These are phyloP conservation scores for Pseudogymnoascus sp. DNA, from an alignment of 2,329 filamentous ascomycete species.

Conservation along the genomic window DNA sequence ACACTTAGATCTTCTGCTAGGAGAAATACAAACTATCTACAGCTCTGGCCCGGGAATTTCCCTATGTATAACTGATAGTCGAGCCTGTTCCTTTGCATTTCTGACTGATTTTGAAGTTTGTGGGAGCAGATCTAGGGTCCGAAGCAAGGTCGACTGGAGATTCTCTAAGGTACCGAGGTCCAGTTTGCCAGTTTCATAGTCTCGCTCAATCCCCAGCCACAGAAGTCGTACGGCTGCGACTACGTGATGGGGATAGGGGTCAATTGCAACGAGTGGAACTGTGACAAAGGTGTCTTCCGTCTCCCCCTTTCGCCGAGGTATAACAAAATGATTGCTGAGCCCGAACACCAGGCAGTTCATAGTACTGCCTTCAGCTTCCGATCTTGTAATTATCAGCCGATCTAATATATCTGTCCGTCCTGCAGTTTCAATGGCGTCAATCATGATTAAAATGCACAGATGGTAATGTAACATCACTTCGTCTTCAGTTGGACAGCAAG, in stretches of 20 bases:
- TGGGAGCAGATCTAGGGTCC: slow-evolving; percentile 23
- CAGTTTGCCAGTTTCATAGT: slow-evolving; percentile 21
- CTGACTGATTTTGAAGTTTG: slow-evolving; percentile 26
- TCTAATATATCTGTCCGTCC: slow-evolving; percentile 22
- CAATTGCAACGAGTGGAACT: slow-evolving; percentile 24
- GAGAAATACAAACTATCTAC: not conserved
- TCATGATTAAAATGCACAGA: slow-evolving; percentile 24
- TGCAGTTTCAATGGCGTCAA: slow-evolving; percentile 24
- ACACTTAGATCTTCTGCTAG: not conserved
- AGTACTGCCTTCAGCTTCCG: slow-evolving; percentile 22
- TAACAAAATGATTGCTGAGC: slow-evolving; percentile 21
- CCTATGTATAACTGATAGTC: not conserved
- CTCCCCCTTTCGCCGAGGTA: slow-evolving; percentile 12
- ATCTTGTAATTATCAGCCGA: slow-evolving; percentile 17
- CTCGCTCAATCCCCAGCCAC: slow-evolving; percentile 22
- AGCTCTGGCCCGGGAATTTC: not conserved
- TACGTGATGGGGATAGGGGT: slow-evolving; percentile 27
- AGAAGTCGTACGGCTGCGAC: slow-evolving; percentile 25
- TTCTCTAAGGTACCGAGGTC: slow-evolving; percentile 19
- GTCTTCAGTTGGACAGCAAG: slow-evolving; percentile 14
- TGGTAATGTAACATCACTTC: slow-evolving; percentile 25
- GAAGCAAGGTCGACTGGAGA: slow-evolving; percentile 21
- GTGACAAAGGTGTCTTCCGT: slow-evolving; percentile 10
- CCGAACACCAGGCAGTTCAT: slow-evolving; percentile 25
- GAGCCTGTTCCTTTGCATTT: not conserved